phyloP scores from a whole-genome alignment of 2,329 filamentous ascomycete species.

The Sodiomyces alkalinus region DNA sequence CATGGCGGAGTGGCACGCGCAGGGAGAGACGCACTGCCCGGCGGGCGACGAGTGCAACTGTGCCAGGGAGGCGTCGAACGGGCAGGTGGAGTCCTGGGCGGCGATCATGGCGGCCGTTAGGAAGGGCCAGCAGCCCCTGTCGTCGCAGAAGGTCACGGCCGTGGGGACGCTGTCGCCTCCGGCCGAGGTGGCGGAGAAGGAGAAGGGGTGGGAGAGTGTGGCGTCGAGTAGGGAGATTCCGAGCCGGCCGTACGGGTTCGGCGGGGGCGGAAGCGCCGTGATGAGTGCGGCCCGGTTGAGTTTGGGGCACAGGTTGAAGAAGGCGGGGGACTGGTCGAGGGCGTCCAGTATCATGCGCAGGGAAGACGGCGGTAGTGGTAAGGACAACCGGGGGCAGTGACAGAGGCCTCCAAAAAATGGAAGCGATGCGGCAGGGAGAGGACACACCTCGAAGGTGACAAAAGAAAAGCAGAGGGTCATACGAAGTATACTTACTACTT shows the following conservation, averaged over 20 bases:
- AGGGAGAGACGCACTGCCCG: slow-evolving; percentile 41
- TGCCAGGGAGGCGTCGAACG: slow-evolving; percentile 37
- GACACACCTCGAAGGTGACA: too few species aligned
- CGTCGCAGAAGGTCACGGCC: slow-evolving; percentile 1
- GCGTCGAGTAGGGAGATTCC: slow-evolving; percentile 11
- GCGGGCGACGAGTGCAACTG: slow-evolving; percentile 52
- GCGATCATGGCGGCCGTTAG: slow-evolving; percentile 32
- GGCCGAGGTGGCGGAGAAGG: slow-evolving; percentile 13
- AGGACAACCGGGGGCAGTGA: too few species aligned
- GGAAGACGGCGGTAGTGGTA: too few species aligned
- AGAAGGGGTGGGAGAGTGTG: slow-evolving; percentile 20
- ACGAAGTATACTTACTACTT: too few species aligned
- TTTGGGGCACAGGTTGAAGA: slow-evolving; percentile 33
- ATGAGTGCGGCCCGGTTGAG: slow-evolving; percentile 27
- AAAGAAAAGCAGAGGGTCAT: too few species aligned
- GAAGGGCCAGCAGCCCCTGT: slow-evolving; percentile 10
- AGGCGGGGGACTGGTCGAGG: slow-evolving; percentile 30
- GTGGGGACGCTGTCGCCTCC: slow-evolving; percentile 11
- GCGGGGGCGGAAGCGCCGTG: slow-evolving; percentile 12
- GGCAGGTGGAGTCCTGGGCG: slow-evolving; percentile 46
- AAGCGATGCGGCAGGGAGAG: too few species aligned
- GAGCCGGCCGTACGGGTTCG: slow-evolving; percentile 5
- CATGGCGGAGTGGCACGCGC: slow-evolving; percentile 41
- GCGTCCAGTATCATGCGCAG: slow-evolving; percentile 24
- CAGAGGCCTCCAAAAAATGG: too few species aligned